Evolutionary conservation across 768 basidiomycete species (phyloP).

Genomic region (Scleroderma bovista): DNA sequence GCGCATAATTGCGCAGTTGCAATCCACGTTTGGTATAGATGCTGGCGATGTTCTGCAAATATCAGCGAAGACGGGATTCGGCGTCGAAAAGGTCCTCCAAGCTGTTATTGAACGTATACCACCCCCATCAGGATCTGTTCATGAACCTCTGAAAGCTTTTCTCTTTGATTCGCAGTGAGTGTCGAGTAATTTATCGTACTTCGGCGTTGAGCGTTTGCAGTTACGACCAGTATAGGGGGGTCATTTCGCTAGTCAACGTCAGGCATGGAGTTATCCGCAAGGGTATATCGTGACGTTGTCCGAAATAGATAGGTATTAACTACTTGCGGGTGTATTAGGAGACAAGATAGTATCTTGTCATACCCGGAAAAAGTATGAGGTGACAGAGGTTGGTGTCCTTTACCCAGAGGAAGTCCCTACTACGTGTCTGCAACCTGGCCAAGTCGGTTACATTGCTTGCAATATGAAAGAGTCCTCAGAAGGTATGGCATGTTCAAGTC

Average conservation of each 20-base stretch:
- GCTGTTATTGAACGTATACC: slow-evolving; percentile 85
- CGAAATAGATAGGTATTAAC: not conserved
- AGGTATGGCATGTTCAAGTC: slow-evolving; percentile 41
- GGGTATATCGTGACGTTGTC: slow-evolving; percentile 40
- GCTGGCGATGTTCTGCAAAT: slow-evolving; percentile 70
- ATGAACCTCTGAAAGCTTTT: slow-evolving; percentile 70
- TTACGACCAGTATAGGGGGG: slow-evolving; percentile 93
- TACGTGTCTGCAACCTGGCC: slow-evolving; percentile 60
- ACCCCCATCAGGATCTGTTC: slow-evolving; percentile 54
- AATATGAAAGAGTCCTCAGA: slow-evolving; percentile 98
- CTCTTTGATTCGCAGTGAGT: slow-evolving; percentile 90
- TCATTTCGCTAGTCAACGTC: slow-evolving; percentile 85
- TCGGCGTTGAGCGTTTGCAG: slow-evolving; percentile 34
- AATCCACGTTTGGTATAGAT: slow-evolving; percentile 76
- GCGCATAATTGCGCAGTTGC: slow-evolving; percentile 74
- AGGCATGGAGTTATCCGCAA: slow-evolving; percentile 76
- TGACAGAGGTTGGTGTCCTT: slow-evolving; percentile 84
- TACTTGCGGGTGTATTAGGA: slow-evolving; percentile 40
- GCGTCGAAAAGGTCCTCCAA: slow-evolving; percentile 69
- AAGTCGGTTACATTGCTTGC: slow-evolving; percentile 87
- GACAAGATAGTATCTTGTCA: slow-evolving; percentile 86
- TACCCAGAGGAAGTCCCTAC: slow-evolving; percentile 85
- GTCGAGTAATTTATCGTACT: not conserved
- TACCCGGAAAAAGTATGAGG: slow-evolving; percentile 84
- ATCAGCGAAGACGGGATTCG: slow-evolving; percentile 89